Conservation (phyloP, 108 stramenopile species). For the Nitzschia sp. region DNA sequence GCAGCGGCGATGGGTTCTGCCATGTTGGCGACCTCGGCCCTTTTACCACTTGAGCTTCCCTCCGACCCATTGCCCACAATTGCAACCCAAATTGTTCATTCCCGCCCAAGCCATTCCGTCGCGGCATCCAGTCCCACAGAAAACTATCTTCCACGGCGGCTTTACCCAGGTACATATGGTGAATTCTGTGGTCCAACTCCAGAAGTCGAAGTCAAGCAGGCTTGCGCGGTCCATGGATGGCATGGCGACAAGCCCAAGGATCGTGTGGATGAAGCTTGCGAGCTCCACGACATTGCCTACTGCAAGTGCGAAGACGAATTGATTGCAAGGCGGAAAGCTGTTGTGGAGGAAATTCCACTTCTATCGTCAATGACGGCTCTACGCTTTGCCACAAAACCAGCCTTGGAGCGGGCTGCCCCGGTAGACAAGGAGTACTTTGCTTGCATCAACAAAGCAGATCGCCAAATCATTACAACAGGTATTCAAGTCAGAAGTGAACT, state of each 20-base stretch:
- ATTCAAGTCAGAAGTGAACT: not conserved
- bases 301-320: conserved; percentile 2
- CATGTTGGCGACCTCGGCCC: not conserved
- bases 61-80: not conserved
- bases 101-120: not conserved
- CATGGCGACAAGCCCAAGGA: conserved; percentile 4
- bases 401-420: not conserved
- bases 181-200: conserved; percentile 3
- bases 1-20: not conserved
- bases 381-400: not conserved
- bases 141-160: not conserved
- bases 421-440: conserved; percentile 5
- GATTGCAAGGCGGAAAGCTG: not conserved
- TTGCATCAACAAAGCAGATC: conserved; percentile 3
- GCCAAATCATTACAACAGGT: conserved; percentile 4
- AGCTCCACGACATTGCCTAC: conserved; percentile 12
- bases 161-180: conserved; percentile 5
- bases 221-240: not conserved
- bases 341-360: not conserved
- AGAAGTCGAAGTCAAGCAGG: not conserved
- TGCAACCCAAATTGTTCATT: not conserved
- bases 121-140: not conserved
- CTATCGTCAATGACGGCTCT: not conserved
- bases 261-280: conserved; percentile 12
- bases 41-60: not conserved